Evolutionary conservation across 2,329 filamentous ascomycete genomes (phyloP).

Genomic region (Aspergillus sergii): DNA sequence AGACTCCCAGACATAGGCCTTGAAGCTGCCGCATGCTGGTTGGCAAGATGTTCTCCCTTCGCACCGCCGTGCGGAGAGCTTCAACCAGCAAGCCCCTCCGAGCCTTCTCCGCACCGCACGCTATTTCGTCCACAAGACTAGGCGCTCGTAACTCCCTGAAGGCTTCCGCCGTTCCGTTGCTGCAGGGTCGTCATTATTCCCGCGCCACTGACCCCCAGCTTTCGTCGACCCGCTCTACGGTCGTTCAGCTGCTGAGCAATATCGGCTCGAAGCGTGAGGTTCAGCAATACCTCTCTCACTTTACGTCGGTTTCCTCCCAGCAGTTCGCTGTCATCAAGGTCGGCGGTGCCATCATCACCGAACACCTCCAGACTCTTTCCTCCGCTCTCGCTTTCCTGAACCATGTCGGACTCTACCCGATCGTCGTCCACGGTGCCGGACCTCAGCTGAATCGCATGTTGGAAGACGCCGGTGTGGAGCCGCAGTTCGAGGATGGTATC

Average conservation of each 20-base stretch:
- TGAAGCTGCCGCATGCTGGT: constrained; percentile 46
- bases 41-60: constrained; percentile 47
- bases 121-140: constrained; percentile 33
- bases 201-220: constrained; percentile 54
- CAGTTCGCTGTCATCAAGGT: constrained; percentile 99
- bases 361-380: constrained; percentile 89
- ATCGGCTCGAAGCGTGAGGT: constrained; percentile 96
- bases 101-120: constrained; percentile 42
- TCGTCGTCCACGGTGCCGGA: constrained; percentile 93
- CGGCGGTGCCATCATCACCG: constrained; percentile 91
- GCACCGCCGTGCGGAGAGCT: constrained; percentile 49
- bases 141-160: constrained; percentile 28
- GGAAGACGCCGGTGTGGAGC: constrained; percentile 88
- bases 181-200: constrained; percentile 47
- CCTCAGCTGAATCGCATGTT: constrained; percentile 93
- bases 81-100: constrained; percentile 43
- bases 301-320: constrained; percentile 93
- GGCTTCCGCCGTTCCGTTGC: constrained; percentile 29
- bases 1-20: constrained; percentile 21
- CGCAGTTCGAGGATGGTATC: constrained; percentile 95
- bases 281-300: constrained; percentile 96
- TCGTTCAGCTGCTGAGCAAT: constrained; percentile 89
- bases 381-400: constrained; percentile 88
- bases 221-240: constrained; percentile 71
- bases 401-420: constrained; percentile 90